Percentiles rank a stretch among this genome's conserved stretches.
Conservation (phyloP, 352 stramenopile species). For the Phytophthora melonis region DNA sequence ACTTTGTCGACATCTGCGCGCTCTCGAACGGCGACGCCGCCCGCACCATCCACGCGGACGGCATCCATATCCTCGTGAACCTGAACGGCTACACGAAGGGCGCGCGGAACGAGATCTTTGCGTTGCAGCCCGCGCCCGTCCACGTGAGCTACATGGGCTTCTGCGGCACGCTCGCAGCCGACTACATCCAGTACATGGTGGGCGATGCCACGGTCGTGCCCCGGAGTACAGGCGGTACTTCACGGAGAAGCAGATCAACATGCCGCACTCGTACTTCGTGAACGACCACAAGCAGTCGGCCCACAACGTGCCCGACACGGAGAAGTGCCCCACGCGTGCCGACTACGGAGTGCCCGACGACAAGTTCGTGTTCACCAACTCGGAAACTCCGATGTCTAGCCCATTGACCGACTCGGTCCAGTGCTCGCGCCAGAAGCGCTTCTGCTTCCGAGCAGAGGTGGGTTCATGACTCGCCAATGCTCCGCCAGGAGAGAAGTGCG, state of each 20-base stretch:
- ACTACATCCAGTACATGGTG: constrained; percentile 96
- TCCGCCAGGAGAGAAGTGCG: too few relatives aligned
- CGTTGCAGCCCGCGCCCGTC: constrained; percentile 89
- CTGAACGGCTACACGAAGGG: constrained; percentile 95
- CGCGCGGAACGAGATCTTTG: constrained; percentile 94
- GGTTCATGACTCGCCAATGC: too few relatives aligned
- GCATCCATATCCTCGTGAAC: constrained; percentile 93
- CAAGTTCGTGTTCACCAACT: constrained; percentile 95
- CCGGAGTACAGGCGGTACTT: constrained; percentile 72
- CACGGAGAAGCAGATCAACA: constrained; percentile 91
- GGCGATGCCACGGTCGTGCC: constrained; percentile 87
- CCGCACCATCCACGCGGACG: constrained; percentile 83
- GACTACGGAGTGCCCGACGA: constrained; percentile 93
- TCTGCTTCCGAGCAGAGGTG: too few relatives aligned
- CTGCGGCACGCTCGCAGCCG: constrained; percentile 90
- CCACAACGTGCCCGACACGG: constrained; percentile 78
- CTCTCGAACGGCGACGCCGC: constrained; percentile 76
- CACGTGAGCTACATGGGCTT: constrained; percentile 94
- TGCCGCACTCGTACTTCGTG: constrained; percentile 94
- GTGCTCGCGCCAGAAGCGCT: too few relatives aligned
- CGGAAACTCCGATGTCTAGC: too few relatives aligned
- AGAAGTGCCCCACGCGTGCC: constrained; percentile 77
- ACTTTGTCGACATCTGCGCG: constrained; percentile 87
- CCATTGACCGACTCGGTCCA: too few relatives aligned
- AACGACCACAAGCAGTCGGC: constrained; percentile 94